Evolutionary conservation across 345 rosid genomes (phyloP), one percentile per base, ranked within the genome.

Genomic region (Murraya paniculata): DNA sequence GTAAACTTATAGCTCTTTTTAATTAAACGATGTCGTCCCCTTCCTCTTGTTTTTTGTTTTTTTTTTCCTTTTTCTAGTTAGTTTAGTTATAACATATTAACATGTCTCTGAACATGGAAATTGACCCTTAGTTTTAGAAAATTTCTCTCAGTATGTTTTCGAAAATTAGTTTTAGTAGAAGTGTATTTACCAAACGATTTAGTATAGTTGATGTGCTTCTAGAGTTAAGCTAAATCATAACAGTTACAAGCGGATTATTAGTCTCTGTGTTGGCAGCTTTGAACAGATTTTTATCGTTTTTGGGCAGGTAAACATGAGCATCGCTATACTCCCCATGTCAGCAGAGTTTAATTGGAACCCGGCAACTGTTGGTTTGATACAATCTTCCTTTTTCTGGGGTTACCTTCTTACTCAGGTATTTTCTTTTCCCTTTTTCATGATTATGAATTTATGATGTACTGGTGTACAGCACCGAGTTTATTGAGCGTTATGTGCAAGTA

Each of bases 271-370:
- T 64, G 65, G 76, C 81, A 67, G 73, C 22, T 77, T 79, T 82
- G 79, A 86, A 64, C 53, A 58, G 78, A 67, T 76, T 76, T 64
- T 45, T 45, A 3, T 45, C 13, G 50, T 3, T 79, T 35, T 55
- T 81, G 87, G 79, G 81, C 91, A 93, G 99, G 98, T 95, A 77
- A 95, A 95, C 57, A 95, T 95, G 98, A 95, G 97, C 81, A 93
- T 95, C 66, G 99, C 96, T 0, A 93, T 95, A 88, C 99, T 95
- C 82, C 99, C 99, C n/a, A 93, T 93, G 97, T 91, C 97, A n/a
- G 93, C 96, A 2, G 97, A 95, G 84, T 90, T 9, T 80, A 87
- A 92, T 77, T 95, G 98, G 98, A 95, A 83, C 79, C 93, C 94
- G 0, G 78, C 96, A 30, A 95, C 98, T 0, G 96, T 95, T 77